Percentiles rank a stretch among this genome's conserved stretches.
Evolutionary conservation across 164 flowering plant genomes (phyloP).

Genomic region (Vitis riparia): DNA sequence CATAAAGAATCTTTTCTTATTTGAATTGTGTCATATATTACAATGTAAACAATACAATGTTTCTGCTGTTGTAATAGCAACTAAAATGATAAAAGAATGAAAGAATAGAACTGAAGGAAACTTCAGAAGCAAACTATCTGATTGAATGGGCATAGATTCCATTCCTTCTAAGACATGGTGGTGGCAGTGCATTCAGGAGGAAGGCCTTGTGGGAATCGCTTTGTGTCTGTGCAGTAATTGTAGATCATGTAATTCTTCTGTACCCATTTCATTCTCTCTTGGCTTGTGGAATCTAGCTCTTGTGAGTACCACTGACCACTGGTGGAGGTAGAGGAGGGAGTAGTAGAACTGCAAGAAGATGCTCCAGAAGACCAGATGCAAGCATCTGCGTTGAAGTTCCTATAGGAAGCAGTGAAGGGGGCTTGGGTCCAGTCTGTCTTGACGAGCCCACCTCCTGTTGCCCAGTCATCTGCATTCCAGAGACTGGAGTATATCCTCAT

Average conservation of each 20-base stretch:
- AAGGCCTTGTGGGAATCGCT: constrained; percentile 37
- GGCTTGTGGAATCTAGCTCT: constrained; percentile 20
- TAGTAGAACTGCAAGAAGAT: constrained; percentile 17
- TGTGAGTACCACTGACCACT: constrained; percentile 18
- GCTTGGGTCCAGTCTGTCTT: constrained; percentile 42
- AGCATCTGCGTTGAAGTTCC: constrained; percentile 25
- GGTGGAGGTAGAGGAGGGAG: background rate
- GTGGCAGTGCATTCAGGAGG: constrained; percentile 29
- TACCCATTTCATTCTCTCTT: constrained; percentile 27
- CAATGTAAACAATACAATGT: no score
- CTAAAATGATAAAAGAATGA: no score
- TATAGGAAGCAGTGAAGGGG: constrained; percentile 36
- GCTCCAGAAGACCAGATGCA: constrained; percentile 26
- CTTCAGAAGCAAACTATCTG: no score
- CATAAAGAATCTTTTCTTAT: no score
- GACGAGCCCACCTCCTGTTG: constrained; percentile 37
- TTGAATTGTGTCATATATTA: no score
- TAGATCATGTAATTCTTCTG: constrained; percentile 41
- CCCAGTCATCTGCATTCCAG: constrained; percentile 51
- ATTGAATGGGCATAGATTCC: no score
- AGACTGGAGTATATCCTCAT: constrained; percentile 41
- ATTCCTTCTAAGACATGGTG: background rate
- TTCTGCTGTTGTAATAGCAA: no score
- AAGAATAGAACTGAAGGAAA: no score
- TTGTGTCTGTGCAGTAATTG: constrained; percentile 33